These are phyloP conservation scores for Flaveria trinervia DNA, from an alignment of 129 eudicot species.

Conservation along the genomic window DNA sequence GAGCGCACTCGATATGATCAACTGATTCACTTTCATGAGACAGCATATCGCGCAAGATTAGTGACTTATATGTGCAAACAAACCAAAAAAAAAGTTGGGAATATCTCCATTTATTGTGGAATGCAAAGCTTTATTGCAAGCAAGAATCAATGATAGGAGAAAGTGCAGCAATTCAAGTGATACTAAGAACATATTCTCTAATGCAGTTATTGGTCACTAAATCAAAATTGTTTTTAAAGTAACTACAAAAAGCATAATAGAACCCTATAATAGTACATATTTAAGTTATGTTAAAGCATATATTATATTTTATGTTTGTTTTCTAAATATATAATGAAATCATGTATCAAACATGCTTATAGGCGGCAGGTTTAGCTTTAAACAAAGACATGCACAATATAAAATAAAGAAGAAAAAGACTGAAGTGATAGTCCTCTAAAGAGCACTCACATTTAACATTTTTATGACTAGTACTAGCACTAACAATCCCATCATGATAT, in stretches of 20 bases:
- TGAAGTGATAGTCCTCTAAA: slow-evolving; percentile 43
- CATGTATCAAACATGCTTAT: slow-evolving; percentile 27
- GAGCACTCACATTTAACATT: slow-evolving; percentile 39
- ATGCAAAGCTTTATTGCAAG: slow-evolving; percentile 34
- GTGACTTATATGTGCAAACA: slow-evolving; percentile 25
- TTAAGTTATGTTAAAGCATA: slow-evolving; percentile 1
- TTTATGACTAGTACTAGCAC: slow-evolving; percentile 59
- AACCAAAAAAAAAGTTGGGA: slow-evolving; percentile 23
- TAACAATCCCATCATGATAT: slow-evolving; percentile 46
- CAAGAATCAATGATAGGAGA: slow-evolving; percentile 36
- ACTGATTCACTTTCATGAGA: slow-evolving; percentile 33
- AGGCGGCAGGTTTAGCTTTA: slow-evolving; percentile 28
- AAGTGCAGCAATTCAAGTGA: slow-evolving; percentile 27
- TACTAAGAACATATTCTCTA: slow-evolving; percentile 36
- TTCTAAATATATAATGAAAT: slow-evolving; percentile 5
- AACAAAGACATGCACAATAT: slow-evolving; percentile 21
- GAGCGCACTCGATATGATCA: background rate
- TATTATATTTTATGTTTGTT: slow-evolving; percentile 1
- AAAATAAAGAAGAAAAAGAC: slow-evolving; percentile 28
- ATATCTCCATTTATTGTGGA: slow-evolving; percentile 30
- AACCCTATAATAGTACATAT: background rate
- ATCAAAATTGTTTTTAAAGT: slow-evolving; percentile 3
- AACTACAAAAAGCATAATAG: slow-evolving; percentile 19
- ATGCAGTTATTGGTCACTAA: slow-evolving; percentile 31
- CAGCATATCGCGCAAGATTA: slow-evolving; percentile 24